Conservation (phyloP, 768 basidiomycete genomes). For the Amanita subjunquillea region DNA sequence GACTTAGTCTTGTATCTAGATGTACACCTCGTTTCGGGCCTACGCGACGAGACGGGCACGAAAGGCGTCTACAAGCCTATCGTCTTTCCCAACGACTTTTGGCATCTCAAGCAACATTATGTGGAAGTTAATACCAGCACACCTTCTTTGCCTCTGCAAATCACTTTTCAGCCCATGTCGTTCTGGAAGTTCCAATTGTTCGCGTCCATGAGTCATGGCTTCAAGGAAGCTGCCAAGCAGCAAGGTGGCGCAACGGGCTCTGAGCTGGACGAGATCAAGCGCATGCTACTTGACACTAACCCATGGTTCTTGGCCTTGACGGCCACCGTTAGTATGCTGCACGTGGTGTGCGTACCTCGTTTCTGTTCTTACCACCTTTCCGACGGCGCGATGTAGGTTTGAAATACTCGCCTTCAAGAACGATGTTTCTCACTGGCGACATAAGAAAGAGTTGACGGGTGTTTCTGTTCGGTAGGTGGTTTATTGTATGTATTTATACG, state of each 20-base stretch:
- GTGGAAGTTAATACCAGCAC: conserved; percentile 82
- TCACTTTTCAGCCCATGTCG: conserved; percentile 79
- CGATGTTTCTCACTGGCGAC: conserved; percentile 92
- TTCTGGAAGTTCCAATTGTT: conserved; percentile 84
- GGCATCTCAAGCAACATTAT: conserved; percentile 78
- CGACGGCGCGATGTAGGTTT: conserved; percentile 41
- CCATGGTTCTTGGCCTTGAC: conserved; percentile 85
- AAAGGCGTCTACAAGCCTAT: conserved; percentile 78
- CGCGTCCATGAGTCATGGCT: conserved; percentile 75
- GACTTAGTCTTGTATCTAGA: conserved; percentile 29
- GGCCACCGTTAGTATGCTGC: conserved; percentile 75
- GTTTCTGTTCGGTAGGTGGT: conserved; percentile 75
- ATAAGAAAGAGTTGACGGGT: conserved; percentile 90
- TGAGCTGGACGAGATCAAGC: conserved; percentile 92
- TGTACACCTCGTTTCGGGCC: conserved; percentile 46
- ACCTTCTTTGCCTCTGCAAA: conserved; percentile 62
- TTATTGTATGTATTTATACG: conserved; percentile 6
- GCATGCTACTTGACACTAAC: conserved; percentile 84
- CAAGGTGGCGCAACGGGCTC: conserved; percentile 50
- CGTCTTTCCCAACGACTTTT: conserved; percentile 91
- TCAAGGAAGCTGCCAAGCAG: conserved; percentile 77
- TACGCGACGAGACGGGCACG: conserved; percentile 55
- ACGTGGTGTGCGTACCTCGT: conserved; percentile 57
- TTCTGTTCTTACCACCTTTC: background rate
- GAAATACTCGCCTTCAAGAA: conserved; percentile 95